Percentiles rank a stretch among this genome's conserved stretches.
Evolutionary conservation across 192 early-diverging fungal species (phyloP).

Genomic region (Linnemannia schmuckeri): DNA sequence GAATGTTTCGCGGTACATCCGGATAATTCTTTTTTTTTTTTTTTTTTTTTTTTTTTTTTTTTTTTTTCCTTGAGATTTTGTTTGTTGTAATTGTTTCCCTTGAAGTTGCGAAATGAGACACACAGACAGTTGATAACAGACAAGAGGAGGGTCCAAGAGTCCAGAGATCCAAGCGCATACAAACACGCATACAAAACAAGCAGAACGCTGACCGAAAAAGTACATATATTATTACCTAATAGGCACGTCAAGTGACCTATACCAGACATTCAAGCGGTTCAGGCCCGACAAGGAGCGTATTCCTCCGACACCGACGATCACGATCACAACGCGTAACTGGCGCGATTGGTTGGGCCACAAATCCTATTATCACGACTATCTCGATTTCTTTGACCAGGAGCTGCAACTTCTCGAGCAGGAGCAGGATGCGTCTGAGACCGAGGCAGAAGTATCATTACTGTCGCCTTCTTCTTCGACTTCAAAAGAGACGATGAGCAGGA

Average conservation of each 20-base stretch:
- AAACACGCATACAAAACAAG: not conserved
- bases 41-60: not conserved
- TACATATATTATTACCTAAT: not conserved
- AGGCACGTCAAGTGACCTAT: conserved; percentile 38
- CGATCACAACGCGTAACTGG: conserved; percentile 45
- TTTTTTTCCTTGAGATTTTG: not conserved
- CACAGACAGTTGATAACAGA: not conserved
- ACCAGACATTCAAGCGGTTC: conserved; percentile 46
- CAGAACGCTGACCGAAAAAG: not conserved
- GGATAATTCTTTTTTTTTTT: not conserved
- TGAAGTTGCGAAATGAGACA: not conserved
- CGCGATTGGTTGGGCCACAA: conserved; percentile 52
- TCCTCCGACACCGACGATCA: conserved; percentile 44
- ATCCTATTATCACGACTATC: conserved; percentile 52
- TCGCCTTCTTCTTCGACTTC: conserved; percentile 12
- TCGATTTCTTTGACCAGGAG: conserved; percentile 51
- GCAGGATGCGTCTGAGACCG: not conserved
- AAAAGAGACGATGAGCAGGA: not conserved
- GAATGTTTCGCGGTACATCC: not conserved
- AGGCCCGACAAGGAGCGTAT: conserved; percentile 50
- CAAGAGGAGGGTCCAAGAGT: conserved; percentile 1
- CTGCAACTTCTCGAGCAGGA: conserved; percentile 22
- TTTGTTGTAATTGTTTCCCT: conserved; percentile 6
- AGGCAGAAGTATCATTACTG: not conserved
- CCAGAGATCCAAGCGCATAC: not conserved